Evolutionary conservation across 495 filamentous ascomycete species (phyloP), one percentile per base, ranked within the genome.

Genomic region (Pseudomonodictys pantanalensis): DNA sequence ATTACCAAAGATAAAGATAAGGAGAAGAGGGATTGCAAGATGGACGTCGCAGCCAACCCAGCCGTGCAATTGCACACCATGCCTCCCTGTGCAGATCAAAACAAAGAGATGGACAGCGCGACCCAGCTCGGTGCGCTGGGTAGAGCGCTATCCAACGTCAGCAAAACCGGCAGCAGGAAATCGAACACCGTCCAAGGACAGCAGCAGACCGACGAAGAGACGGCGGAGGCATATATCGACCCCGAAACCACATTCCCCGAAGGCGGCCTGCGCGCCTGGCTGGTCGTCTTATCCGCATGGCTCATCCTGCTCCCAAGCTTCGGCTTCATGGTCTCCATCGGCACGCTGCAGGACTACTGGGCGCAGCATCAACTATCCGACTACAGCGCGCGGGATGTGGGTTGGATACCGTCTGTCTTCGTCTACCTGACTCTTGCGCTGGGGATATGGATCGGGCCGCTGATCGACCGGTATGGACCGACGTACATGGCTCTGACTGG

Each of bases 381-480:
- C 28, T 82, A 83, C 65, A 69, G 73, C 17, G 61, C 76, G 2
- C 77, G 76, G 38, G 77, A 75, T 3, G 71, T 87, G 7, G 75
- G 78, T 8, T 88, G 85, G 85, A 85, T 88, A 56, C 73, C 79
- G 5, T 77, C 76, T 6, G 67, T 81, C 4, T 63, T 80, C 62
- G 69, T 75, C 2, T 84, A 83, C 64, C 71, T 81, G 48, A 81
- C 81, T 70, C 82, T 88, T 59, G 72, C 60, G 9, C 35, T 73
- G 62, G 84, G 86, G 10, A 77, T 84, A 28, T 75, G 87, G 41
- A 72, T 82, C 45, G 89, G 88, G 0, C 85, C 83, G 30, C 62
- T 91, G 8, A 91, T 86, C 62, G 91, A 95, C 66, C 84, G 79
- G 58, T 86, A 88, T 54, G 88, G 88, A 6, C 87, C 90, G 3